A percentile compares a stretch with the other conserved stretches of the same genome.
Conservation (phyloP, 306 rosid genomes). For the Vicia sativa region DNA sequence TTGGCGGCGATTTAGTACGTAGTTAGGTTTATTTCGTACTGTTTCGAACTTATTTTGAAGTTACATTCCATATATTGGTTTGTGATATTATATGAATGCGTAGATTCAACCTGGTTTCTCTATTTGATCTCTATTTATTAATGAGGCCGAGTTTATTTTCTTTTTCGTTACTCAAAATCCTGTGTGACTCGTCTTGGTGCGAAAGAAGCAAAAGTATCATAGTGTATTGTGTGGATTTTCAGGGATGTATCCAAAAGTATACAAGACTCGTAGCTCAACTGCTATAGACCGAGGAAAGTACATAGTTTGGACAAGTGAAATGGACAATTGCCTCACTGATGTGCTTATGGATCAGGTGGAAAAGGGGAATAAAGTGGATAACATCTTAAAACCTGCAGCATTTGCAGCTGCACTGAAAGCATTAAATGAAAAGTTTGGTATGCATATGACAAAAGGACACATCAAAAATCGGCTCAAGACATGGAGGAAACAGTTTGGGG, state of each 20-base stretch:
- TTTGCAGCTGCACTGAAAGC: constrained; percentile 51
- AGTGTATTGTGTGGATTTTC: constrained; percentile 34
- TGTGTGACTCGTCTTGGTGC: constrained; percentile 12
- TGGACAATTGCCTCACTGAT: constrained; percentile 56
- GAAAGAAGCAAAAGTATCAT: constrained; percentile 28
- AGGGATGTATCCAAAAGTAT: constrained; percentile 48
- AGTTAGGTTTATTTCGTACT: no score
- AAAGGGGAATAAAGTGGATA: constrained; percentile 56
- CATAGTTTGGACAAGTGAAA: constrained; percentile 56
- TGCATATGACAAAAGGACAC: constrained; percentile 52
- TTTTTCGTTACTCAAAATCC: constrained; percentile 20
- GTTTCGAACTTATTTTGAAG: no score
- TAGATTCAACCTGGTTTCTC: neutral
- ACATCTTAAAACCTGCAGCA: constrained; percentile 56
- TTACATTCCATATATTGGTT: neutral
- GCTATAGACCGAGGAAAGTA: constrained; percentile 51
- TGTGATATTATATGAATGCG: neutral
- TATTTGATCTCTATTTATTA: constrained; percentile 10
- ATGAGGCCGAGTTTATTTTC: constrained; percentile 17
- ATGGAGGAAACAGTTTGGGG: constrained; percentile 62
- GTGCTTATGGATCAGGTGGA: constrained; percentile 56
- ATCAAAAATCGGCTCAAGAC: constrained; percentile 59
- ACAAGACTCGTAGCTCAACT: constrained; percentile 49
- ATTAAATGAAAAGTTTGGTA: constrained; percentile 49
- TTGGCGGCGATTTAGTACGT: no score